phyloP scores from a whole-genome alignment of 768 basidiomycete genomes.

The Leucocoprinus leucothites region DNA sequence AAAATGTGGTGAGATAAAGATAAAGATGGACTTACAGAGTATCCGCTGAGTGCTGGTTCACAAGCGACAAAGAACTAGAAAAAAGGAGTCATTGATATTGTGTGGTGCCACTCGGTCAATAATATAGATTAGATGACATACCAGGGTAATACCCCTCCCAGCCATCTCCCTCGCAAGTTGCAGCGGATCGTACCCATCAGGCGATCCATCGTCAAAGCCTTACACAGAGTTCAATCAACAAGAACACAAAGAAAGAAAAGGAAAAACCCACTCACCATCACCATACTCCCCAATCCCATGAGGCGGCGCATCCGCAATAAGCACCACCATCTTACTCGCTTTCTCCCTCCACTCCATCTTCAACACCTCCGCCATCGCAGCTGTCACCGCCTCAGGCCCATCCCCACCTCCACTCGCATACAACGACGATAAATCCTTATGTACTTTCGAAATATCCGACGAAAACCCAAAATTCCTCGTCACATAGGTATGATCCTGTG shows the following conservation, averaged over 20 bases:
- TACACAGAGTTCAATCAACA: conserved; percentile 7
- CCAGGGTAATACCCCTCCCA: conserved; percentile 83
- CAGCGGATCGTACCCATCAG: conserved; percentile 90
- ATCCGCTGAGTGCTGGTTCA: conserved; percentile 92
- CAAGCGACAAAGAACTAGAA: conserved; percentile 98
- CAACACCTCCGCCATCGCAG: conserved; percentile 82
- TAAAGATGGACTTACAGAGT: conserved; percentile 55
- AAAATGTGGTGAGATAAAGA: neutral
- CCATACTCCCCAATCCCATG: conserved; percentile 98
- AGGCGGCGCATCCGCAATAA: conserved; percentile 96
- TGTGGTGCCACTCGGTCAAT: conserved; percentile 7
- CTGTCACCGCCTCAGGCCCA: conserved; percentile 96
- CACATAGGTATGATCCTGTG: conserved; percentile 94
- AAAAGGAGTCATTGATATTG: neutral
- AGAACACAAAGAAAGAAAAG: conserved; percentile 6
- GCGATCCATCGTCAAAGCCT: conserved; percentile 94
- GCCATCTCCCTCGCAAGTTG: conserved; percentile 90
- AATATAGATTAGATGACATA: conserved; percentile 33
- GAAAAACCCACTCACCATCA: conserved; percentile 61
- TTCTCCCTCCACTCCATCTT: conserved; percentile 87
- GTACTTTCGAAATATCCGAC: conserved; percentile 84
- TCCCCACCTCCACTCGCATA: conserved; percentile 92
- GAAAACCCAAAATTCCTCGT: conserved; percentile 94
- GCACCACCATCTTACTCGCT: conserved; percentile 93
- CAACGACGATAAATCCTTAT: conserved; percentile 75